Evolutionary conservation across 345 rosid species (phyloP), one percentile per base, ranked within the genome.

Genomic region (Trapa incisa): DNA sequence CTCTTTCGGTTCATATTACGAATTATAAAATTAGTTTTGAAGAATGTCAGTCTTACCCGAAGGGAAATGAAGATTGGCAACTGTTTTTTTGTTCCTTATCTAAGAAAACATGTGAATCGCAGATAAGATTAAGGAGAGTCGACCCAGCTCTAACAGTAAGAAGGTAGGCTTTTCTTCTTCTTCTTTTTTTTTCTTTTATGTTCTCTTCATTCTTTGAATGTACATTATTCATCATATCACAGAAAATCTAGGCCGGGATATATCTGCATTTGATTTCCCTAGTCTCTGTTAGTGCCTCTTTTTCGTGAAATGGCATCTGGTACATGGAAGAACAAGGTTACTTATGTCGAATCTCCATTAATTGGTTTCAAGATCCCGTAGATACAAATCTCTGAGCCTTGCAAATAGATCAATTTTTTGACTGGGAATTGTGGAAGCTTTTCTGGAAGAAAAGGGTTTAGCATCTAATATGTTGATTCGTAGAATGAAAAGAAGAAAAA

Each of bases 101-200:
- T 47, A 37, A 42, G 22, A n/a, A 12, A 37, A 29, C 38, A 8
- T 65, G 36, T 41, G 37, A 33, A 65, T 65, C n/a, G 52, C 67
- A 65, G 67, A 37, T 65, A 65, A 43, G 67, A 47, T 12, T 8
- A 65, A 65, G 11, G 67, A 65, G 35, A n/a, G 14, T 29, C 50
- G 16, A 32, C 12, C 67, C 4, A 12, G 9, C 39, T 32, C 32
- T 39, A 39, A 17, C 37, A 39, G 52, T 15, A 65, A 22, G 53
- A 65, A 65, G 67, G 67, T 65, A 43, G 16, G 63, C 32, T 35
- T 58, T 22, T 22, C 29, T 22, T 22, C 29, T 22, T 22, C 29
- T 22, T 22, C 0, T 22, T 22, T 22, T 22, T 22, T 22, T 22
- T 22, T 22, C 29, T 22, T 22, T 22, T 22, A 22, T 32, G 63